Conservation (phyloP, 345 rosid genomes). For the Aquilaria malaccensis region DNA sequence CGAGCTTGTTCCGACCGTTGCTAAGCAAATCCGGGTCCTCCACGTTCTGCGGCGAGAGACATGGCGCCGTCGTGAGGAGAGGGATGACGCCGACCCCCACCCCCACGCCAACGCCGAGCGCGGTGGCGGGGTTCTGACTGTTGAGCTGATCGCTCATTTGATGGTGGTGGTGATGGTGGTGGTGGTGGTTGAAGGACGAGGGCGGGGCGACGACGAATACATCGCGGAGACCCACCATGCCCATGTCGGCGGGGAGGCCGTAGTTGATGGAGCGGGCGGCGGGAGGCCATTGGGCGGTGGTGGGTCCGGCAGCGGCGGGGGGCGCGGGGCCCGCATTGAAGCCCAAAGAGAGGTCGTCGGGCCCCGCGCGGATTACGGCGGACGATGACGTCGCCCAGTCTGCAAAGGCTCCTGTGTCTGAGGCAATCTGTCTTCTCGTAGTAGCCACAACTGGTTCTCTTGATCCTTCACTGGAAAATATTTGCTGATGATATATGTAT, state of each 20-base stretch:
- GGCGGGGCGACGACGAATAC: slow-evolving; percentile 81
- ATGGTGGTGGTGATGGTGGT: slow-evolving; percentile 42
- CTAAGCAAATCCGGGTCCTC: slow-evolving; percentile 41
- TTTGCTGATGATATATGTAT: neutral
- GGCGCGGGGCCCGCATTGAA: slow-evolving; percentile 68
- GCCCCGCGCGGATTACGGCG: slow-evolving; percentile 48
- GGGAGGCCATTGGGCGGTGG: slow-evolving; percentile 34
- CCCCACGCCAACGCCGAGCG: slow-evolving; percentile 41
- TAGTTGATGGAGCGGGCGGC: slow-evolving; percentile 42
- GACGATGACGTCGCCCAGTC: slow-evolving; percentile 72
- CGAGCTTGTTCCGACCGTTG: slow-evolving; percentile 28
- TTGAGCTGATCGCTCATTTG: slow-evolving; percentile 29
- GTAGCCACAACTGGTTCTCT: slow-evolving; percentile 77
- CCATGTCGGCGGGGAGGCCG: slow-evolving; percentile 64
- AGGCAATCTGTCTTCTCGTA: slow-evolving; percentile 67
- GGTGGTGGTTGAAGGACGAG: slow-evolving; percentile 39
- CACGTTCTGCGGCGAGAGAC: slow-evolving; percentile 38
- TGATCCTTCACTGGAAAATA: neutral
- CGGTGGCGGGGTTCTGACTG: slow-evolving; percentile 41
- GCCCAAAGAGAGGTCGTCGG: slow-evolving; percentile 95
- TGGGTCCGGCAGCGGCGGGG: slow-evolving; percentile 24
- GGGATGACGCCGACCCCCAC: slow-evolving; percentile 81
- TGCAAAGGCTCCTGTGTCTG: slow-evolving; percentile 90
- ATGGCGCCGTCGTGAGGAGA: slow-evolving; percentile 55
- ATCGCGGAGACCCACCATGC: slow-evolving; percentile 70